phyloP scores from a whole-genome alignment of 202 grass and related monocot genomes.

The Musa balbisiana region DNA sequence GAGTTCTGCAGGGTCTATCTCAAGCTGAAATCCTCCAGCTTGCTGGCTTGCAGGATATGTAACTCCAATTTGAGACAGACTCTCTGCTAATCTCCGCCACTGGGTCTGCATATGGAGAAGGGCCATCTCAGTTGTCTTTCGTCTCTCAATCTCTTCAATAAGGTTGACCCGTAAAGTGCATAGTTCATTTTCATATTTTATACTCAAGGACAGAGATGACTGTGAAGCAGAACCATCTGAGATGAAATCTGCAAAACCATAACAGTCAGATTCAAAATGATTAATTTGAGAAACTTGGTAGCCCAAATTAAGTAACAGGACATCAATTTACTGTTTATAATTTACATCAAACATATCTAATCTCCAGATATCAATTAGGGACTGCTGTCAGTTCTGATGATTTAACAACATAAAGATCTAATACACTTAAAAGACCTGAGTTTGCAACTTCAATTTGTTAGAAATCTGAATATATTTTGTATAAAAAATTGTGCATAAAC shows the following conservation, averaged over 20 bases:
- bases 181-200: slow-evolving; percentile 1
- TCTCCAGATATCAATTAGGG: too few species aligned
- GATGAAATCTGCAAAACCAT: slow-evolving; percentile 7
- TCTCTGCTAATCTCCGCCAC: background rate
- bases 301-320: background rate
- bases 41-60: background rate
- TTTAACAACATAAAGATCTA: too few species aligned
- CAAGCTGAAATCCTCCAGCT: background rate
- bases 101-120: slow-evolving; percentile 13
- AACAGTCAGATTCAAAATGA: too few species aligned
- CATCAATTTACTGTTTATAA: too few species aligned
- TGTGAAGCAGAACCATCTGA: slow-evolving; percentile 13
- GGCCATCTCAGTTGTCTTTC: slow-evolving; percentile 2
- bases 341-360: too few species aligned
- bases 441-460: too few species aligned
- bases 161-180: background rate
- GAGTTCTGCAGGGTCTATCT: slow-evolving; percentile 2
- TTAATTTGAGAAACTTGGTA: background rate
- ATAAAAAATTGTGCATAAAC: too few species aligned
- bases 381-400: too few species aligned
- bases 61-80: background rate
- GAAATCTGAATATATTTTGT: too few species aligned
- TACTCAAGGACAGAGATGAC: background rate
- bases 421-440: too few species aligned
- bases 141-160: slow-evolving; percentile 8